phyloP scores from a whole-genome alignment of 768 basidiomycete genomes.

The Pisolithus sp. region DNA sequence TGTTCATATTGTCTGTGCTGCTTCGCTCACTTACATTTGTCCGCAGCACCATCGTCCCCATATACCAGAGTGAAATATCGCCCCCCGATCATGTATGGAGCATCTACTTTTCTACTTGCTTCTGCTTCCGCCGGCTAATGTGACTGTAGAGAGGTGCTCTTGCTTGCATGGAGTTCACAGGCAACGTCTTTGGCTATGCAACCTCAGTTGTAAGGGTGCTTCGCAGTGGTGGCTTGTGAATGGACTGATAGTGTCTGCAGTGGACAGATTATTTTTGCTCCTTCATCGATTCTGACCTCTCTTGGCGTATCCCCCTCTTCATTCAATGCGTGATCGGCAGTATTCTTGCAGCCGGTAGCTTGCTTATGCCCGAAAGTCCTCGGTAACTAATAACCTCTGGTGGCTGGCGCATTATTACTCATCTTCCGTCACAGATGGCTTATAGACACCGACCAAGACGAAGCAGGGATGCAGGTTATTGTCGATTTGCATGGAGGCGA shows the following conservation, averaged over 20 bases:
- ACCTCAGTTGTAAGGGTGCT: slow-evolving; percentile 67
- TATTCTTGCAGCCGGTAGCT: slow-evolving; percentile 71
- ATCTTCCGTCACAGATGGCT: slow-evolving; percentile 56
- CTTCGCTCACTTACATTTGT: slow-evolving; percentile 3
- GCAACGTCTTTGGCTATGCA: slow-evolving; percentile 88
- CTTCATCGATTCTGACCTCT: slow-evolving; percentile 73
- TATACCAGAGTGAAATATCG: slow-evolving; percentile 94
- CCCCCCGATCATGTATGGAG: slow-evolving; percentile 76
- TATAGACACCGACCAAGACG: slow-evolving; percentile 80
- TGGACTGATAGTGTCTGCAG: slow-evolving; percentile 29
- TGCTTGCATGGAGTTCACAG: slow-evolving; percentile 94
- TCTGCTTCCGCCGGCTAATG: slow-evolving; percentile 1
- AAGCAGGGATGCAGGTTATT: slow-evolving; percentile 78
- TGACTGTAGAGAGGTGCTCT: slow-evolving; percentile 69
- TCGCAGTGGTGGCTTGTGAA: not conserved
- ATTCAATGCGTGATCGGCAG: slow-evolving; percentile 84
- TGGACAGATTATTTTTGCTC: slow-evolving; percentile 96
- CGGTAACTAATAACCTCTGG: slow-evolving; percentile 37
- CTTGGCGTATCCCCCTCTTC: slow-evolving; percentile 90
- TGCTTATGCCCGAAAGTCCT: slow-evolving; percentile 87
- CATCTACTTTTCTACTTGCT: not conserved
- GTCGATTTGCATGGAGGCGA: slow-evolving; percentile 86
- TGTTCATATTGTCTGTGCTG: slow-evolving; percentile 21
- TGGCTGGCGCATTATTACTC: not conserved
- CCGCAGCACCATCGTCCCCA: slow-evolving; percentile 83